Evolutionary conservation across 2,329 filamentous ascomycete genomes (phyloP).

Genomic region (Colletotrichum filicis): DNA sequence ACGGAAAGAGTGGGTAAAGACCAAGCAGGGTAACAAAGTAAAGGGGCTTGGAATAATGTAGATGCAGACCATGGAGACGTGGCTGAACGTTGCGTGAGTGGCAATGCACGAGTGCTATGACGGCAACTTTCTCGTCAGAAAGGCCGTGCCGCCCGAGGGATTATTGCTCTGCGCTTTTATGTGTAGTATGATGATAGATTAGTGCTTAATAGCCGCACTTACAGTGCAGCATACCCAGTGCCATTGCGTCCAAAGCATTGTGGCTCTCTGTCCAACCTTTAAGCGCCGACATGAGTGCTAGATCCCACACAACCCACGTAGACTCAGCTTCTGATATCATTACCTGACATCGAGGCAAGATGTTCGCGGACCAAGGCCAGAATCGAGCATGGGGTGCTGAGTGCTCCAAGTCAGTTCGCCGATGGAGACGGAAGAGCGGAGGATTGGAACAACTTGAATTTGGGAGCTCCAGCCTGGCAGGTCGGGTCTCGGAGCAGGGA

Average conservation of each 20-base stretch:
- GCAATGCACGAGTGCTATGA: background rate
- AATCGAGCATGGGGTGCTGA: too few relatives aligned
- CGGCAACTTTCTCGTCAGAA: background rate
- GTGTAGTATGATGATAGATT: background rate
- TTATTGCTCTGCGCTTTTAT: background rate
- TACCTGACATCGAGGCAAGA: too few relatives aligned
- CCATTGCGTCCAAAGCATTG: background rate
- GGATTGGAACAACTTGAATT: too few relatives aligned
- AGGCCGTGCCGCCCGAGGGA: too few relatives aligned
- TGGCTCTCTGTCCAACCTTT: background rate
- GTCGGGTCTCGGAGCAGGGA: too few relatives aligned
- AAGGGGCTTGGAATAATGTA: constrained; percentile 16
- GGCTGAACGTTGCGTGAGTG: background rate
- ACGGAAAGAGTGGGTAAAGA: constrained; percentile 38
- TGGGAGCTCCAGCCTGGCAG: too few relatives aligned
- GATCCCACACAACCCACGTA: too few relatives aligned
- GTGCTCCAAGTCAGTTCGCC: too few relatives aligned
- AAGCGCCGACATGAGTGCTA: background rate
- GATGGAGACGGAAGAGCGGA: too few relatives aligned
- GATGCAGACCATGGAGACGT: too few relatives aligned
- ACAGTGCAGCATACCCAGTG: background rate
- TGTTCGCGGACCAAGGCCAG: too few relatives aligned
- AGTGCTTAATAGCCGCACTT: background rate
- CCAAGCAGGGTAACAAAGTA: background rate
- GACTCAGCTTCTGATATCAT: too few relatives aligned